Evolutionary conservation across 768 basidiomycete species (phyloP), one percentile per base, ranked within the genome.

Genomic region (Imleria badia): DNA sequence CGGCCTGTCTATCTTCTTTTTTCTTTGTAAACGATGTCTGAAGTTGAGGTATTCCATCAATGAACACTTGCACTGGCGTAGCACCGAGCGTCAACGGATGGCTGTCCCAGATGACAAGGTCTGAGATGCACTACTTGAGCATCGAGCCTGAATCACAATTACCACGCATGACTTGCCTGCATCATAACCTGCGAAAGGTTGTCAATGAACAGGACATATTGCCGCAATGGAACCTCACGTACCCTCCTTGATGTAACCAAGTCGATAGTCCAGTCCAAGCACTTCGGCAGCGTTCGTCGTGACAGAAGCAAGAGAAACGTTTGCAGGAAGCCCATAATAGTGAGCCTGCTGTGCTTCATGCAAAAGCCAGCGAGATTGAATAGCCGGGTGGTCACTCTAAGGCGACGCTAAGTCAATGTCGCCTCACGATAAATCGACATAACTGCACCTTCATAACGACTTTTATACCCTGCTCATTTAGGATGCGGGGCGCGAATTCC

Each of bases 261-360:
- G 76, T 26, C 94, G 83, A 67, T 95, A 87, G 6, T 79, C 82
- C 67, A 94, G 77, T 20, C 94, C 94, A 47, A 89, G 80, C 6
- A 83, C 76, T 33, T 81, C 75, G 0, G 94, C 93, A 30, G 93
- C 79, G 39, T 78, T 83, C 26, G 82, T 82, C 1, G 84, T 95
- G 11, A 95, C 85, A 23, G 90, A 82, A 3, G 85, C 77, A 34
- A 96, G 75, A 0, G 93, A 88, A 10, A 83, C 72, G 48, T 85
- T 82, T 8, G 76, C 76, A 31, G 87, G 82, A 6, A 95, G 77
- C 12, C 91, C 91, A 61, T 88, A 91, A 66, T 85, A 87, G 64
- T 87, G 83, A 1, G 87, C 89, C 69, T 90, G 89, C 62, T 91
- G 89, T 5, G 92, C 91, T 68, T 95, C 92, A 60, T 84, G 89